Percentiles rank a stretch among this genome's conserved stretches.
Evolutionary conservation across 257 asterid genomes (phyloP).

Genomic region (Solanum peruvianum): DNA sequence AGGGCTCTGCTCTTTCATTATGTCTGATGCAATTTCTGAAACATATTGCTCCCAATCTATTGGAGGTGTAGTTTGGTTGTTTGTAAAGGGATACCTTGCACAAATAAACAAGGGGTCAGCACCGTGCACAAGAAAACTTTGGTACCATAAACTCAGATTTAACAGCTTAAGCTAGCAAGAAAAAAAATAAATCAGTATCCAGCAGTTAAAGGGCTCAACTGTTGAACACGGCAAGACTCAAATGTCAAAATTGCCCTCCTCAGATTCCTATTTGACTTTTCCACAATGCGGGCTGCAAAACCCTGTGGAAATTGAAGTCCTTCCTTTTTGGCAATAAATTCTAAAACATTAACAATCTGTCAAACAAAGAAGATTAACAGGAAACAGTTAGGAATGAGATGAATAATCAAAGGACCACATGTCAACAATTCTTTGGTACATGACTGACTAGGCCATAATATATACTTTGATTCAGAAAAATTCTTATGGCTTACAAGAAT

Average conservation of each 20-base stretch:
- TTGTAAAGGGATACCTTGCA: slow-evolving; percentile 75
- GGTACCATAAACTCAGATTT: not conserved
- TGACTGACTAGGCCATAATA: not conserved
- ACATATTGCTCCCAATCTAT: slow-evolving; percentile 99
- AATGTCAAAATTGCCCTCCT: slow-evolving; percentile 85
- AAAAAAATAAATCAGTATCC: not conserved
- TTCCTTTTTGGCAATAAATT: slow-evolving; percentile 89
- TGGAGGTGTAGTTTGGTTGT: slow-evolving; percentile 65
- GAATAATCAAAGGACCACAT: not conserved
- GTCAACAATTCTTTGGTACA: not conserved
- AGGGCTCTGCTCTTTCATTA: slow-evolving; percentile 92
- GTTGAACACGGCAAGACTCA: slow-evolving; percentile 94
- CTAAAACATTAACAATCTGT: slow-evolving; percentile 71
- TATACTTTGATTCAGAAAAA: not conserved
- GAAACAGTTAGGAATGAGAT: not conserved
- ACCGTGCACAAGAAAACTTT: not conserved
- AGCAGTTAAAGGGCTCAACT: slow-evolving; percentile 36
- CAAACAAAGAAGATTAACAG: not conserved
- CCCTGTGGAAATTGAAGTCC: slow-evolving; percentile 72
- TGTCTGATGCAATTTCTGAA: slow-evolving; percentile 80
- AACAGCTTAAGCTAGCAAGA: not conserved
- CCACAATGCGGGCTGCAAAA: slow-evolving; percentile 66
- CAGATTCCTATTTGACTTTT: slow-evolving; percentile 79
- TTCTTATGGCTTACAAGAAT: not conserved
- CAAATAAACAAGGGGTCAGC: slow-evolving; percentile 1